Percentiles rank a stretch among this genome's conserved stretches.
Evolutionary conservation across 164 flowering plant species (phyloP).

Genomic region (Vitis labrusca): DNA sequence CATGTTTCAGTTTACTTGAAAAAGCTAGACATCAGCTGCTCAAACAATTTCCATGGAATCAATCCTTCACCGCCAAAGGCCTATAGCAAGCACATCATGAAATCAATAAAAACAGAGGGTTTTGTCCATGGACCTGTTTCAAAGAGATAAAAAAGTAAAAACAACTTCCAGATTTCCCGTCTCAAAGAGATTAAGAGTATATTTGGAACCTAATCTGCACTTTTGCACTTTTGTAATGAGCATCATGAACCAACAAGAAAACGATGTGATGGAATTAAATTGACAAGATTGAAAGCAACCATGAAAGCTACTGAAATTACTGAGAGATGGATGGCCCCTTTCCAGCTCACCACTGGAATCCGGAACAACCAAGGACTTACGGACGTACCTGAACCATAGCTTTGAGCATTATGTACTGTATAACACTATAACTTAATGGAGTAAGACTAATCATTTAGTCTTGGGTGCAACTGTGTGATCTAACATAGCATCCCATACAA

Average conservation of each 20-base stretch:
- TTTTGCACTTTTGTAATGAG: no score
- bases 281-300: slow-evolving; percentile 5
- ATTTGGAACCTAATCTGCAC: no score
- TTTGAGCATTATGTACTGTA: slow-evolving; percentile 11
- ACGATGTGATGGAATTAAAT: neutral
- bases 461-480: slow-evolving; percentile 2
- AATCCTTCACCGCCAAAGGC: neutral
- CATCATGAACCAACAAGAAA: no score
- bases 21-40: neutral
- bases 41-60: neutral
- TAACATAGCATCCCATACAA: slow-evolving; percentile 3
- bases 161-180: no score
- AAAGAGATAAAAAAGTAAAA: no score
- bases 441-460: slow-evolving; percentile 7
- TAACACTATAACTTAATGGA: neutral
- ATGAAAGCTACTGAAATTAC: neutral
- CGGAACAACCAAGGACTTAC: slow-evolving; percentile 12
- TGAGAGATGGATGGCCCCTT: slow-evolving; percentile 15
- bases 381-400: slow-evolving; percentile 11
- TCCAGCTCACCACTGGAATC: slow-evolving; percentile 16
- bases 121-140: no score
- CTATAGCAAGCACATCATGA: neutral
- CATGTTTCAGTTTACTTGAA: neutral
- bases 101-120: no score
- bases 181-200: no score